Percentiles rank a stretch among this genome's conserved stretches.
Evolutionary conservation across 192 early-diverging fungal genomes (phyloP).

Genomic region (Coemansia sp.): DNA sequence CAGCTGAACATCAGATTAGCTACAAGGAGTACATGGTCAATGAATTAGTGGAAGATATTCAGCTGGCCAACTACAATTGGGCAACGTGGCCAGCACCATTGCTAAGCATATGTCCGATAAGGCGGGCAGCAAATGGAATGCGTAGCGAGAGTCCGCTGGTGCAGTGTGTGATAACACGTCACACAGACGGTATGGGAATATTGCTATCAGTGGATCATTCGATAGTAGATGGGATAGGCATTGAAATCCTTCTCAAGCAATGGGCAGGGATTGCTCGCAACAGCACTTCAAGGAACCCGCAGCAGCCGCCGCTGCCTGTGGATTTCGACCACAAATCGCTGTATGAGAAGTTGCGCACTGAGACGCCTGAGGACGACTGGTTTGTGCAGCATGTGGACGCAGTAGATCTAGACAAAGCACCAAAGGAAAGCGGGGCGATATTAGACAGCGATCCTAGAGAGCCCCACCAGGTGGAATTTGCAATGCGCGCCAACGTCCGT

Average conservation of each 20-base stretch:
- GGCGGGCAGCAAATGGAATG: background rate
- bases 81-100: constrained; percentile 22
- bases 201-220: constrained; percentile 44
- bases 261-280: constrained; percentile 19
- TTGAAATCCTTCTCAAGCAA: constrained; percentile 33
- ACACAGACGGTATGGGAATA: constrained; percentile 37
- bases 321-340: constrained; percentile 31
- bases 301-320: background rate
- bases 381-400: constrained; percentile 27
- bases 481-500: constrained; percentile 25
- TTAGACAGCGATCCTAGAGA: constrained; percentile 11
- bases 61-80: constrained; percentile 24
- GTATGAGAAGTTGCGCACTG: constrained; percentile 7
- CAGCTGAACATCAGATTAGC: constrained; percentile 1
- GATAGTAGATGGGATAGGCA: constrained; percentile 34
- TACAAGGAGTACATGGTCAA: constrained; percentile 24
- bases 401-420: background rate
- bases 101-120: constrained; percentile 19
- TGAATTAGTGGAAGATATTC: constrained; percentile 15
- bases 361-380: constrained; percentile 14
- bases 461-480: constrained; percentile 19
- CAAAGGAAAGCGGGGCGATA: constrained; percentile 8
- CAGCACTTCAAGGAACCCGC: background rate
- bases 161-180: constrained; percentile 36
- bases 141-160: constrained; percentile 12